Evolutionary conservation across 176 grass and related monocot genomes (phyloP).

Genomic region (Tuctoria greenei): DNA sequence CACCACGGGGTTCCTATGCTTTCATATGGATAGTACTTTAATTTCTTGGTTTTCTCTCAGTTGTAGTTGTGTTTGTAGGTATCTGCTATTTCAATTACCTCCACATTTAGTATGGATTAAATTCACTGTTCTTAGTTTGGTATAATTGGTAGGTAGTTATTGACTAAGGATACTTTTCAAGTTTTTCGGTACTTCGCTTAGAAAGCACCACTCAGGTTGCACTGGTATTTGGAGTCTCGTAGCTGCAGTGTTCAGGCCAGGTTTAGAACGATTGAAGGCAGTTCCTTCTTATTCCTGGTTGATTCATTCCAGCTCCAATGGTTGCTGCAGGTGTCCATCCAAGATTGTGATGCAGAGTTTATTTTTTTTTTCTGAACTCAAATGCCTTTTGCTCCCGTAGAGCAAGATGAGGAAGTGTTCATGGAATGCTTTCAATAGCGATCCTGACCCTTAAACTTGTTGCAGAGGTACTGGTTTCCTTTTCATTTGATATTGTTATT

Average conservation of each 20-base stretch:
- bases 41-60: neutral
- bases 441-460: constrained; percentile 16
- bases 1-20: neutral
- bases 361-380: constrained; percentile 22
- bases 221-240: neutral
- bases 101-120: neutral
- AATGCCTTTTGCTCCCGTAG: neutral
- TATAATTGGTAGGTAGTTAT: neutral
- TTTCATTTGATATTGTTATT: neutral
- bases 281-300: neutral
- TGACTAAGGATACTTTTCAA: neutral
- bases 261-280: neutral
- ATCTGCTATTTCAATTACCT: neutral
- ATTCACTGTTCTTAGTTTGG: neutral
- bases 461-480: constrained; percentile 24
- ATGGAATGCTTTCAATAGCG: neutral
- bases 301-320: neutral
- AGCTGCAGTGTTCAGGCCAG: neutral
- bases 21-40: neutral
- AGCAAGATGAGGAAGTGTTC: constrained; percentile 25
- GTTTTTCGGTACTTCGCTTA: neutral
- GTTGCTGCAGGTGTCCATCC: neutral
- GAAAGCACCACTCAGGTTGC: neutral
- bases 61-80: neutral
- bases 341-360: neutral